Conservation (phyloP, 192 early-diverging fungal species). For the Dissophora globulifera region DNA sequence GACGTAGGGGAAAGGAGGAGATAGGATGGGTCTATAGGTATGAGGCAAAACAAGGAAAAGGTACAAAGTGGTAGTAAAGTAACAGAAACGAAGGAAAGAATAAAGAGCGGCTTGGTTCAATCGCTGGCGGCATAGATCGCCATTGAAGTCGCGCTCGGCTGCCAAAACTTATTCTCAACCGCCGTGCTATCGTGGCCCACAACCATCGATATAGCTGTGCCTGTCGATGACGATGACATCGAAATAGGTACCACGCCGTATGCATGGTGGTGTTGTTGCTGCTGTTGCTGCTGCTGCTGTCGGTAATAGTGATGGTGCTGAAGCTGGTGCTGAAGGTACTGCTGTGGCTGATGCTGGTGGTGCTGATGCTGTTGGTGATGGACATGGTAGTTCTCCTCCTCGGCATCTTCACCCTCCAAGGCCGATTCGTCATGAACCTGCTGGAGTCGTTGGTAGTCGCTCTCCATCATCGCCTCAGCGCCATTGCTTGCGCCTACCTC, state of each 20-base stretch:
- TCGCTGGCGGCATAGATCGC: conserved; percentile 24
- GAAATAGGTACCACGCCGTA: neutral
- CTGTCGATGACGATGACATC: too few relatives aligned
- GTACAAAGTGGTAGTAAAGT: too few relatives aligned
- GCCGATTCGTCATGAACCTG: neutral
- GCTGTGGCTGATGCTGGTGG: too few relatives aligned
- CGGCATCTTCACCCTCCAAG: conserved; percentile 13
- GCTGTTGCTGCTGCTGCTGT: too few relatives aligned
- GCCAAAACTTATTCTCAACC: conserved; percentile 34
- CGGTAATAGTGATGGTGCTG: too few relatives aligned
- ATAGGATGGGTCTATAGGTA: conserved; percentile 2
- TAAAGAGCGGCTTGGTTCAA: neutral
- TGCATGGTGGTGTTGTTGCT: neutral
- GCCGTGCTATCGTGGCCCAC: conserved; percentile 5
- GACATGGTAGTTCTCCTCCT: conserved; percentile 10
- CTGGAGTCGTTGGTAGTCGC: conserved; percentile 11
- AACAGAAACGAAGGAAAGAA: conserved; percentile 3
- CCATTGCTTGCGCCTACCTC: neutral
- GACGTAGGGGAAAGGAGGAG: too few relatives aligned
- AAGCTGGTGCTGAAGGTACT: too few relatives aligned
- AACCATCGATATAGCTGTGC: neutral
- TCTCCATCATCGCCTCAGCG: neutral
- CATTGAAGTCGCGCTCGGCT: conserved; percentile 6
- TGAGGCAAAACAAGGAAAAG: too few relatives aligned
- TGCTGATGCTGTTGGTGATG: too few relatives aligned